Conservation (phyloP, 495 filamentous ascomycete species). For the Immersiella caudata region DNA sequence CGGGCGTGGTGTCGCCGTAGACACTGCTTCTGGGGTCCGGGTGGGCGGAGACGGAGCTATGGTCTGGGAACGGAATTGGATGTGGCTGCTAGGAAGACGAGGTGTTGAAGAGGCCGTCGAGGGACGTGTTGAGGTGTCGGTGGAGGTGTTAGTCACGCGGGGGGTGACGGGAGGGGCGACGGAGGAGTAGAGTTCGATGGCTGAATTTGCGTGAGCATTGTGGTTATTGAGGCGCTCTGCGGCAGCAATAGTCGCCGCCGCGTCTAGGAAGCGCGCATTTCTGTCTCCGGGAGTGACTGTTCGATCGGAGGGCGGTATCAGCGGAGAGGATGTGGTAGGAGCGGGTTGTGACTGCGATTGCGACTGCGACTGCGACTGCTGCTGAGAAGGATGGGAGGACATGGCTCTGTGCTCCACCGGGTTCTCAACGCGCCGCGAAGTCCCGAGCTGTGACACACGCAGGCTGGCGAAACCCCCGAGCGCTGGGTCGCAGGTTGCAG, state of each 20-base stretch:
- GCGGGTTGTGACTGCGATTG: background rate
- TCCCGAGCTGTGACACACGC: conserved; percentile 2
- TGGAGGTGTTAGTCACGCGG: conserved; percentile 18
- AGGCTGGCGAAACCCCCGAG: background rate
- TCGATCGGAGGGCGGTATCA: conserved; percentile 14
- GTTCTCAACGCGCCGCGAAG: conserved; percentile 3
- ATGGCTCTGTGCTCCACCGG: conserved; percentile 7
- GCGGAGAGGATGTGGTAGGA: background rate
- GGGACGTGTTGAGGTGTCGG: conserved; percentile 19
- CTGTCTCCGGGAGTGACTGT: conserved; percentile 5
- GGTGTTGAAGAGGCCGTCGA: conserved; percentile 20
- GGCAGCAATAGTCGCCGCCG: conserved; percentile 32
- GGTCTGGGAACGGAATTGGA: conserved; percentile 40
- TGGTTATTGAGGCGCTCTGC: conserved; percentile 26
- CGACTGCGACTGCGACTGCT: background rate
- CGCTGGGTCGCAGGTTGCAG: background rate
- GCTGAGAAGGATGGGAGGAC: background rate
- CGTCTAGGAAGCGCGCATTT: conserved; percentile 23
- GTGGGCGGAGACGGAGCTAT: conserved; percentile 40
- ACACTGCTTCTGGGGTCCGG: conserved; percentile 9
- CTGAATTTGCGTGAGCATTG: conserved; percentile 29
- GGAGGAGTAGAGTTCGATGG: conserved; percentile 22
- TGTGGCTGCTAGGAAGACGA: conserved; percentile 22
- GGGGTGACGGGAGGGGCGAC: conserved; percentile 12
- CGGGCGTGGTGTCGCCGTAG: conserved; percentile 17